phyloP scores from a whole-genome alignment of 768 basidiomycete genomes.

The Favolaschia claudopus region DNA sequence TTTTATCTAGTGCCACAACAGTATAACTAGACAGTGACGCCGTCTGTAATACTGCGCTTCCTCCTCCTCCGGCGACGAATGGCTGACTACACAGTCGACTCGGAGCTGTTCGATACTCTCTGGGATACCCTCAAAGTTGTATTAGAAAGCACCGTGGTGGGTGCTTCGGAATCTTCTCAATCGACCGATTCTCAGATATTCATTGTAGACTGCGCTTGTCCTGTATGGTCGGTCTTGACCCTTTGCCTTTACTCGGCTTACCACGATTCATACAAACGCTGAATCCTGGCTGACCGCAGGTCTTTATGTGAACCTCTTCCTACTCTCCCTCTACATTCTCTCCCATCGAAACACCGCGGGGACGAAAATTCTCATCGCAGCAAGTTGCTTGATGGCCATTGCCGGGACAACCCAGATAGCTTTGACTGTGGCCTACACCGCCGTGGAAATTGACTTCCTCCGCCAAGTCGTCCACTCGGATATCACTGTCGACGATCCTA shows the following conservation, averaged over 20 bases:
- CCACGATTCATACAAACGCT: too few relatives aligned
- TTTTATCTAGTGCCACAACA: too few relatives aligned
- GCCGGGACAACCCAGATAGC: neutral
- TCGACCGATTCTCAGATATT: too few relatives aligned
- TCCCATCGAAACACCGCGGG: neutral
- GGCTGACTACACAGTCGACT: too few relatives aligned
- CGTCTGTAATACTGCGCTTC: too few relatives aligned
- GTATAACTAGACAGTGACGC: too few relatives aligned
- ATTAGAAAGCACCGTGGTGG: too few relatives aligned
- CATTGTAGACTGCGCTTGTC: constrained; percentile 3
- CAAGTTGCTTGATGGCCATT: neutral
- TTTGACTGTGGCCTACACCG: neutral
- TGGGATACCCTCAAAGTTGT: too few relatives aligned
- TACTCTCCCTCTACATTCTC: constrained; percentile 1
- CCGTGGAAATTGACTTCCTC: neutral
- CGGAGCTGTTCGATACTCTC: too few relatives aligned
- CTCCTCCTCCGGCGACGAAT: too few relatives aligned
- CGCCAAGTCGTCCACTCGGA: neutral
- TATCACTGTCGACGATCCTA: neutral
- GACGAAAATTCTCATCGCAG: neutral
- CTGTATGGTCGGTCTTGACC: constrained; percentile 8
- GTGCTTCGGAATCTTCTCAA: too few relatives aligned
- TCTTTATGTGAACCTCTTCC: constrained; percentile 6
- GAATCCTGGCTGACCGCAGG: too few relatives aligned
- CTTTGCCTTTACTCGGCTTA: neutral